Conservation (phyloP, 306 rosid species). For the Boehmeria nivea region DNA sequence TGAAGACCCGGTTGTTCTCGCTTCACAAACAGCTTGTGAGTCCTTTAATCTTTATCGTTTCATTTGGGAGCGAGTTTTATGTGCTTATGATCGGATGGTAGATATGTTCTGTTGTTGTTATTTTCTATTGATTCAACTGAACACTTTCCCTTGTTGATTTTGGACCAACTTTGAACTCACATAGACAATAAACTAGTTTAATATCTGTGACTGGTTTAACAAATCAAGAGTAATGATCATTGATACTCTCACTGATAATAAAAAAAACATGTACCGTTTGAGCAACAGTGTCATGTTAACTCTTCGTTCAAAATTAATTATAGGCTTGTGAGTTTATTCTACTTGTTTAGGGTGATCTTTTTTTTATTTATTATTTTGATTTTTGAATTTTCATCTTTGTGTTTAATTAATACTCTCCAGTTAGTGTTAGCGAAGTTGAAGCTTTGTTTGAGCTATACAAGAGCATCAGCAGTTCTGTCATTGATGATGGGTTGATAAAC, state of each 20-base stretch:
- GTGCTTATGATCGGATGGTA: too few species aligned
- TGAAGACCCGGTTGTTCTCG: slow-evolving; percentile 56
- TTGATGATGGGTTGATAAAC: slow-evolving; percentile 83
- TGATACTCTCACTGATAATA: too few species aligned
- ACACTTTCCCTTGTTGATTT: background rate
- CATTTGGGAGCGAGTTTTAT: too few species aligned
- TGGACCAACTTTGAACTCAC: background rate
- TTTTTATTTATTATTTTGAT: background rate
- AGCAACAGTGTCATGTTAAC: background rate
- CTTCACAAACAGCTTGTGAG: slow-evolving; percentile 86
- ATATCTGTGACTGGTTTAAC: too few species aligned
- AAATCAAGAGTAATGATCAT: too few species aligned
- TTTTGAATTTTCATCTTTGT: slow-evolving; percentile 13
- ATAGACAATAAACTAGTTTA: too few species aligned
- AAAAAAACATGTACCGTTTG: background rate
- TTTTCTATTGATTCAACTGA: too few species aligned
- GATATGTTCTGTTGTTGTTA: too few species aligned
- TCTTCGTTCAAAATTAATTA: background rate
- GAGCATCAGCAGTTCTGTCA: slow-evolving; percentile 68
- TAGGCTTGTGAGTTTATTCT: background rate
- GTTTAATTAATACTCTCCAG: slow-evolving; percentile 39
- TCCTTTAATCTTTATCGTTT: slow-evolving; percentile 6
- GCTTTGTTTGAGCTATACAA: slow-evolving; percentile 86
- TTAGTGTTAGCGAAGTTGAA: slow-evolving; percentile 82
- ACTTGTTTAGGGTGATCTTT: background rate